A percentile compares a stretch with the other conserved stretches of the same genome.
Conservation (phyloP, 106 monocot genomes). For the Vanilla planifolia region DNA sequence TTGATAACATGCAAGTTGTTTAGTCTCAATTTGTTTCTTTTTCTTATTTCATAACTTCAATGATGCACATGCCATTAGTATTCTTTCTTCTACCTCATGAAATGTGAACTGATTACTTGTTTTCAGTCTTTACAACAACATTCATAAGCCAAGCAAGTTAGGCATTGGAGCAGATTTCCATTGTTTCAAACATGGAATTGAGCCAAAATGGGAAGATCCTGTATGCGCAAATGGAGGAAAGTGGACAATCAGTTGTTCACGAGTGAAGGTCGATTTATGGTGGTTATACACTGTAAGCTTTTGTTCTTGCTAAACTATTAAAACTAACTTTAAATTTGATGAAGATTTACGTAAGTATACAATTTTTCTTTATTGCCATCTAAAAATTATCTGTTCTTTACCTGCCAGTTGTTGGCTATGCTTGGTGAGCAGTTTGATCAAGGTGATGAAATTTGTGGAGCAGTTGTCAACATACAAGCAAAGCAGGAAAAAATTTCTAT, state of each 20-base stretch:
- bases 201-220: conserved; percentile 70
- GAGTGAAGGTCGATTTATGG: conserved; percentile 40
- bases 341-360: background rate
- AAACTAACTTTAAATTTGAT: background rate
- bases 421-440: conserved; percentile 68
- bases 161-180: conserved; percentile 49
- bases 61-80: too few relatives aligned
- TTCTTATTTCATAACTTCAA: too few relatives aligned
- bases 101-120: background rate
- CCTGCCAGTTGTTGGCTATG: conserved; percentile 43
- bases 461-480: conserved; percentile 46
- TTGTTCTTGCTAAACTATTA: background rate
- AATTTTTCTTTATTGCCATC: too few relatives aligned
- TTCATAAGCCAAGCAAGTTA: conserved; percentile 50
- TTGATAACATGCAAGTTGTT: too few relatives aligned
- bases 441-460: conserved; percentile 65
- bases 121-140: conserved; percentile 60
- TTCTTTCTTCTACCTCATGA: too few relatives aligned
- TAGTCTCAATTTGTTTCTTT: too few relatives aligned
- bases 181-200: conserved; percentile 55
- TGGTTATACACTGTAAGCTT: conserved; percentile 59
- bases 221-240: conserved; percentile 58
- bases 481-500: conserved; percentile 56
- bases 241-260: conserved; percentile 41
- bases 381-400: background rate